Conservation (phyloP, 768 basidiomycete species). For the Fomitopsis serialis region DNA sequence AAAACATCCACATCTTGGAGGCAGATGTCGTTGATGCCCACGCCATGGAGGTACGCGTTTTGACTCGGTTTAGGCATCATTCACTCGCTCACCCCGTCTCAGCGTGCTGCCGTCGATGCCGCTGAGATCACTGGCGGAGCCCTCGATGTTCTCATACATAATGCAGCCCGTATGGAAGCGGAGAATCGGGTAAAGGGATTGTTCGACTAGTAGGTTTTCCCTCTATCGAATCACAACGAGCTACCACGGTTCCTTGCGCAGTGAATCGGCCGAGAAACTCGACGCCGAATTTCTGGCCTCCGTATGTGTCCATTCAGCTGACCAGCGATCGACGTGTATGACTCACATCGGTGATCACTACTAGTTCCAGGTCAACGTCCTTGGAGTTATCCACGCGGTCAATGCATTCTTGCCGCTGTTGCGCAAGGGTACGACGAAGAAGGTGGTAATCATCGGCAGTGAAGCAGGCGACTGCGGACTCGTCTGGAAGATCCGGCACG, state of each 20-base stretch:
- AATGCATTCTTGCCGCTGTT: slow-evolving; percentile 35
- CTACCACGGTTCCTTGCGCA: neutral
- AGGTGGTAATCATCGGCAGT: slow-evolving; percentile 26
- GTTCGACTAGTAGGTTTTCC: slow-evolving; percentile 18
- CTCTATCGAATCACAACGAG: neutral
- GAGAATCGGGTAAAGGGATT: slow-evolving; percentile 10
- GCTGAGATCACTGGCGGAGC: slow-evolving; percentile 19
- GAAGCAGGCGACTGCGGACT: neutral
- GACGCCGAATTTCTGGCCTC: neutral
- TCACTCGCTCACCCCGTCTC: no score
- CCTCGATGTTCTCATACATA: slow-evolving; percentile 28
- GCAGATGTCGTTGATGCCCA: slow-evolving; percentile 29
- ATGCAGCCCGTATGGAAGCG: slow-evolving; percentile 16
- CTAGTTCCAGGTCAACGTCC: slow-evolving; percentile 29
- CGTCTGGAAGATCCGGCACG: neutral
- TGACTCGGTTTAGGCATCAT: no score
- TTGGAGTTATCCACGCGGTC: slow-evolving; percentile 29
- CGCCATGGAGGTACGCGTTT: slow-evolving; percentile 15
- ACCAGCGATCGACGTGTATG: neutral
- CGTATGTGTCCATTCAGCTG: neutral
- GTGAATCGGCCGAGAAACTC: neutral
- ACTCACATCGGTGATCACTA: neutral
- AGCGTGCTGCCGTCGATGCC: slow-evolving; percentile 16
- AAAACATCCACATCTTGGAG: slow-evolving; percentile 30
- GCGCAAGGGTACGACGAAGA: slow-evolving; percentile 24